Conservation (phyloP, 2,329 filamentous ascomycete species). For the Fusarium sp. region DNA sequence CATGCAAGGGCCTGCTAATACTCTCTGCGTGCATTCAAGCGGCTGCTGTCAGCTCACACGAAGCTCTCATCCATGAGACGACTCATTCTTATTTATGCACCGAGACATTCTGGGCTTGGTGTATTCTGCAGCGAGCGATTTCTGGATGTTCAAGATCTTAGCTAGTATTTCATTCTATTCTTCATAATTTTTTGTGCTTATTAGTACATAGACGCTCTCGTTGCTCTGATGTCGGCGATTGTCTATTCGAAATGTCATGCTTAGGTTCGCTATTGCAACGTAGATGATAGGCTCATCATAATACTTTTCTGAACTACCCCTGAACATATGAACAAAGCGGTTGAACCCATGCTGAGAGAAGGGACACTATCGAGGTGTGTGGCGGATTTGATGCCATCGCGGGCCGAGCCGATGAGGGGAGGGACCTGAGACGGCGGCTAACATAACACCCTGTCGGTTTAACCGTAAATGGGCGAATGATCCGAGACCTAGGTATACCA, state of each 20-base stretch:
- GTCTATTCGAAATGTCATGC: not conserved
- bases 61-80: not conserved
- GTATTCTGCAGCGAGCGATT: not conserved
- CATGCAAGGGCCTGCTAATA: not conserved
- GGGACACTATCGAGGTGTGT: not conserved
- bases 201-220: not conserved
- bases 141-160: not conserved
- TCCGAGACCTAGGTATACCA: not conserved
- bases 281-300: not conserved
- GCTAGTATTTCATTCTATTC: not conserved
- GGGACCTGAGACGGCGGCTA: not conserved
- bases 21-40: not conserved
- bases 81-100: not conserved
- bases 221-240: not conserved
- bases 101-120: not conserved
- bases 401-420: not conserved
- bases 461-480: not conserved
- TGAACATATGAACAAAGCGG: not conserved
- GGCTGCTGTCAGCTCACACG: not conserved
- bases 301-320: rapidly evolving
- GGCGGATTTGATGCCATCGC: not conserved
- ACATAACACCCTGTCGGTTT: not conserved
- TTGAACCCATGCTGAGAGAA: not conserved
- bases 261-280: not conserved
- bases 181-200: not conserved